phyloP scores from a whole-genome alignment of 1,139 yeast genomes.

The Suhomyces atakaporum region DNA sequence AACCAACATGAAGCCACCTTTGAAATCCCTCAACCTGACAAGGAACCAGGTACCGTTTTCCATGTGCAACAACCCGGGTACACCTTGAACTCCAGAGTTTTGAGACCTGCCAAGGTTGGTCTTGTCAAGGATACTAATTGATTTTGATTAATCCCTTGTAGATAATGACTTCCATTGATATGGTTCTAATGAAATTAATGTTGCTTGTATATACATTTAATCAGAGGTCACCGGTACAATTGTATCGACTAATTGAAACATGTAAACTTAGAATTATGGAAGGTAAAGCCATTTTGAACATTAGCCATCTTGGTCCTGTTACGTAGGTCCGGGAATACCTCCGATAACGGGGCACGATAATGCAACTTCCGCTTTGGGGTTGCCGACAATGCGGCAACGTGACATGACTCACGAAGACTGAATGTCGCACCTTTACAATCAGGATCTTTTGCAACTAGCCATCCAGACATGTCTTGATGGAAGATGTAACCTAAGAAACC shows the following conservation, averaged over 20 bases:
- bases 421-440: constrained; percentile 5
- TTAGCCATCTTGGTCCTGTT: no score
- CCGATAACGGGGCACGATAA: not conserved
- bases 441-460: constrained; percentile 1
- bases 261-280: no score
- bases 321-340: no score
- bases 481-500: no score
- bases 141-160: constrained; percentile 10
- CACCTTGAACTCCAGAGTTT: constrained; percentile 80
- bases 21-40: constrained; percentile 84
- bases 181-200: constrained; percentile 7
- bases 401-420: constrained; percentile 6
- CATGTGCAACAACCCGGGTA: constrained; percentile 92
- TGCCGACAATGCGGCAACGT: constrained; percentile 5
- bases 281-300: no score
- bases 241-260: not conserved
- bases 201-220: constrained; percentile 11
- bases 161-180: constrained; percentile 8
- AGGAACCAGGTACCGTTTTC: constrained; percentile 91
- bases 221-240: constrained; percentile 4
- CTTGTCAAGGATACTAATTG: constrained; percentile 61
- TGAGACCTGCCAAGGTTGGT: constrained; percentile 97
- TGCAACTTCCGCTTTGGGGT: constrained; percentile 2
- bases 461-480: no score
- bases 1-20: constrained; percentile 92